These are phyloP conservation scores for Phytophthora pisi DNA, from an alignment of 352 stramenopile genomes.

Conservation along the genomic window DNA sequence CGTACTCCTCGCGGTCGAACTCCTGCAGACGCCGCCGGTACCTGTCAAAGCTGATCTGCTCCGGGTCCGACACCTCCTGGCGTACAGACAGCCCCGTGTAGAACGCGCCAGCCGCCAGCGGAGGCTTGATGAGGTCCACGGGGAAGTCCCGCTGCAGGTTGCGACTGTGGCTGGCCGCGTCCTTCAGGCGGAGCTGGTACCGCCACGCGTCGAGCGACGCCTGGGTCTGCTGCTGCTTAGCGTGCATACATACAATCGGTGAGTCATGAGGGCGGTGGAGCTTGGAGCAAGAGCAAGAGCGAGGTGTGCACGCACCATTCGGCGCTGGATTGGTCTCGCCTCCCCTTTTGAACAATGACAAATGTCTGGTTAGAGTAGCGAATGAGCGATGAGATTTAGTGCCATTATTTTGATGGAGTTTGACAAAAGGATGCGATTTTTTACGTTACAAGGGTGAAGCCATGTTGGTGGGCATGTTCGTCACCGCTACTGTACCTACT, in stretches of 20 bases:
- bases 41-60: conserved; percentile 41
- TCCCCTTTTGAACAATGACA: conserved; percentile 15
- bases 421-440: background rate
- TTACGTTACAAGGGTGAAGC: conserved; percentile 25
- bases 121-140: conserved; percentile 41
- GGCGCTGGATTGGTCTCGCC: background rate
- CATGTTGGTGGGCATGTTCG: conserved; percentile 12
- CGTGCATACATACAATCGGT: background rate
- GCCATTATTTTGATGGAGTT: background rate
- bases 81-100: conserved; percentile 26
- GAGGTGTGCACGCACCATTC: conserved; percentile 28
- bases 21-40: conserved; percentile 51
- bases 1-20: conserved; percentile 56
- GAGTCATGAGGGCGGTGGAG: conserved; percentile 2
- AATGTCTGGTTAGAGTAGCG: conserved; percentile 19
- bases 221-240: conserved; percentile 48
- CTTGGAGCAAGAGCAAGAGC: background rate
- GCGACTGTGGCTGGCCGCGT: conserved; percentile 58
- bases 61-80: conserved; percentile 21
- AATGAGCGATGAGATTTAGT: conserved; percentile 5
- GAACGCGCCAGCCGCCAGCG: conserved; percentile 1
- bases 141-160: conserved; percentile 50
- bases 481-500: conserved; percentile 1
- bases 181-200: conserved; percentile 53
- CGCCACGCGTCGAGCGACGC: conserved; percentile 48